These are phyloP conservation scores for Naganishia sp. DNA, from an alignment of 1,284 basidiomycete species.

Conservation along the genomic window DNA sequence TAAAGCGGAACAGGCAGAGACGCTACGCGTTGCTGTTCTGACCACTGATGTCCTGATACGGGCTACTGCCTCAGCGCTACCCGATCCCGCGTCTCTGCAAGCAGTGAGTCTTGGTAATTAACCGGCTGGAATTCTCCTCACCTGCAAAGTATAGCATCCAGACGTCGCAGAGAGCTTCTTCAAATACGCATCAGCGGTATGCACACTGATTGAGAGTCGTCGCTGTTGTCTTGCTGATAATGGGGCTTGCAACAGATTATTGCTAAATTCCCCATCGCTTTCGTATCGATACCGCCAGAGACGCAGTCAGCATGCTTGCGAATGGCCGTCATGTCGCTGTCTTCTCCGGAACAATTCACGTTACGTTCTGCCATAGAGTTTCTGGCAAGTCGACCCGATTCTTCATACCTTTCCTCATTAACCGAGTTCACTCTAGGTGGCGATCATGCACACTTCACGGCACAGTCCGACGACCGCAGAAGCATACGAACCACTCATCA, in stretches of 20 bases:
- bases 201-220: background rate
- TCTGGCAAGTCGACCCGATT: conserved; percentile 60
- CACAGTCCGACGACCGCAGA: conserved; percentile 49
- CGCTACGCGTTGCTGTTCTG: background rate
- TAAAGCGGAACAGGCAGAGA: conserved; percentile 12
- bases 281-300: conserved; percentile 68
- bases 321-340: conserved; percentile 68
- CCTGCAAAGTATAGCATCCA: conserved; percentile 57
- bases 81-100: conserved; percentile 20
- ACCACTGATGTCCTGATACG: conserved; percentile 21
- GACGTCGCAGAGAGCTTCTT: conserved; percentile 88
- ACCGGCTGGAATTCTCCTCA: background rate
- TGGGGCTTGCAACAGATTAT: conserved; percentile 22
- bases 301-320: conserved; percentile 70
- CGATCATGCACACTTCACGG: conserved; percentile 51
- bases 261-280: conserved; percentile 62
- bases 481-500: conserved; percentile 56
- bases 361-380: conserved; percentile 78
- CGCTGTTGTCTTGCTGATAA: background rate
- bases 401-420: background rate
- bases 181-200: conserved; percentile 63
- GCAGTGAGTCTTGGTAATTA: background rate
- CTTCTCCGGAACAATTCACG: conserved; percentile 82
- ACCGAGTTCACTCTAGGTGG: conserved; percentile 39
- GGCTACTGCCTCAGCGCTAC: conserved; percentile 11